Base-by-base conservation (phyloP, 208 protist species). In the Leishmania amazonensis region DNA sequence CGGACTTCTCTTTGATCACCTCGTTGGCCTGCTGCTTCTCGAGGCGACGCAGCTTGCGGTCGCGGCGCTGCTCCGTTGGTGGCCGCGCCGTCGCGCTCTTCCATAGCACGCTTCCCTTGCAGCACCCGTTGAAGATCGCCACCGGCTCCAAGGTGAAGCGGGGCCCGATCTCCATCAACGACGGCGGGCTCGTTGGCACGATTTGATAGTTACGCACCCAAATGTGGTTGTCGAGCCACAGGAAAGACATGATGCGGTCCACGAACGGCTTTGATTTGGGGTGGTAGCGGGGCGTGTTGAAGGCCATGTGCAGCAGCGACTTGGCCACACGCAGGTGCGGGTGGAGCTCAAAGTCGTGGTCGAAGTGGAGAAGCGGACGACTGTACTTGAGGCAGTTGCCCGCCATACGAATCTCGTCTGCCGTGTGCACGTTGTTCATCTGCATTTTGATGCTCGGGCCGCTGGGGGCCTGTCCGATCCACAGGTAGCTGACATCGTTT, bases 191-290 rank as follows among this genome's bases (percentile, higher is more conserved):
- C 31, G 83, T 89, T 60, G 85, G 75, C 28, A 88, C 81, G 53
- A 99, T 99, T 90, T 99, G 99, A 85, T 99, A 99, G 89, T 99
- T 98, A 71, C 99, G 93, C 79, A 99, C 99, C 99, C 98, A 99
- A 76, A 99, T 99, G 78, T 97, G 96, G 54, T 92, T 84, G 81
- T 99, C 99, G 40, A 99, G 92, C 79, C 98, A 96, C 83, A 96
- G 98, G 86, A 99, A 99, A 51, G 86, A 93, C 70, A 99, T 92
- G 65, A 99, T 95, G 87, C 99, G 99, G 87, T 99, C 99, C 49
- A 99, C 85, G 85, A 99, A 99, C 15, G 99, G 99, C 88, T 99
- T 99, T 75, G 94, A 98, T 80, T 99, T 99, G 57, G 98, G 97
- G 89, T 99, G 99, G 65, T 96, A 93, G 58, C 96, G 91, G 28